Conservation (phyloP, 176 grass and related monocot species). For the Musa acuminata region DNA sequence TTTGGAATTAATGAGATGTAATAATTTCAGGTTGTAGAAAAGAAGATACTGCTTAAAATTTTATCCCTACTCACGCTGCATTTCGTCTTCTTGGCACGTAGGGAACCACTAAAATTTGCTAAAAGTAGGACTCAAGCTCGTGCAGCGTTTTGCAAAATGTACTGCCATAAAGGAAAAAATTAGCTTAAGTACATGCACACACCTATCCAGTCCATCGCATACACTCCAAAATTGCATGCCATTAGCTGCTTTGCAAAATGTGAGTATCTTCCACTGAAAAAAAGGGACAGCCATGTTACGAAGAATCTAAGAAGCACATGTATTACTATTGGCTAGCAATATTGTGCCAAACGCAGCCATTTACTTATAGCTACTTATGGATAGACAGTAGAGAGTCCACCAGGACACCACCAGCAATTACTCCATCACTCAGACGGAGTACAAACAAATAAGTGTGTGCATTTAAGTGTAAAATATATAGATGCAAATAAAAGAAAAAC, state of each 20-base stretch:
- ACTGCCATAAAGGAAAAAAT: background rate
- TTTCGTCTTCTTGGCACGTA: too few species aligned
- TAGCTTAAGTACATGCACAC: background rate
- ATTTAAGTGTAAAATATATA: background rate
- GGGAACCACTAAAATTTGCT: background rate
- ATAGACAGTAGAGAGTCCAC: background rate
- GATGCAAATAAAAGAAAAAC: background rate
- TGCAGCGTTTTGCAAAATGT: background rate
- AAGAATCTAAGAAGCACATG: too few species aligned
- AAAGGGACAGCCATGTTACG: constrained; percentile 3
- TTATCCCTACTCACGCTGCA: too few species aligned
- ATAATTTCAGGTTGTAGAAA: too few species aligned
- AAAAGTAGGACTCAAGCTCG: background rate
- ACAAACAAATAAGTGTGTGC: background rate
- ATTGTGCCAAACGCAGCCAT: too few species aligned
- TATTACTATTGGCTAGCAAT: background rate
- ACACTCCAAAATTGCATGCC: constrained; percentile 75
- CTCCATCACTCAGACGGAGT: background rate
- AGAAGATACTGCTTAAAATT: too few species aligned
- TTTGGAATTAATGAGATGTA: too few species aligned
- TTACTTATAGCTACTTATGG: background rate
- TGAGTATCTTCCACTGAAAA: constrained; percentile 76
- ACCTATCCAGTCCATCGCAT: constrained; percentile 99
- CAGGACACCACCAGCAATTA: background rate
- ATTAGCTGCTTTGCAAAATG: constrained; percentile 85